phyloP scores from a whole-genome alignment of 1,284 basidiomycete genomes.

The Ceratobasidium sp. region DNA sequence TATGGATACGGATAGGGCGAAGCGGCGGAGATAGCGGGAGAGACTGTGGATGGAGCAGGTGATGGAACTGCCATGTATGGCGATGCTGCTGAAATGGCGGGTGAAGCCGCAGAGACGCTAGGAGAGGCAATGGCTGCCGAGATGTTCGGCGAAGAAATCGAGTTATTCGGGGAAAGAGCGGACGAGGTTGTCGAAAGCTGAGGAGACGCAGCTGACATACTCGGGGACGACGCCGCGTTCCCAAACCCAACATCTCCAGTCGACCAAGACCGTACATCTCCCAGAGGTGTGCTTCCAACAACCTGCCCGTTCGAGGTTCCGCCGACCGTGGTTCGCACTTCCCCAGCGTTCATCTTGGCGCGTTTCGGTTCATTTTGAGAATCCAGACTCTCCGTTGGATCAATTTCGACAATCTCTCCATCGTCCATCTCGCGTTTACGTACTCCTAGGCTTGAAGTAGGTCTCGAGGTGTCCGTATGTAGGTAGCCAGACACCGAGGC shows the following conservation, averaged over 20 bases:
- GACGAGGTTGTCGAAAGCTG: neutral
- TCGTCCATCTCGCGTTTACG: constrained; percentile 18
- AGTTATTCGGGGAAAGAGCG: constrained; percentile 9
- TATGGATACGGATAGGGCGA: constrained; percentile 11
- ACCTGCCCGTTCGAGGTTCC: neutral
- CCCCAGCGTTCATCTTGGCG: neutral
- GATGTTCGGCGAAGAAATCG: constrained; percentile 6
- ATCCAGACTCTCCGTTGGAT: neutral
- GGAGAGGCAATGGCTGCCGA: constrained; percentile 1
- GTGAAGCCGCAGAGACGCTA: constrained; percentile 13
- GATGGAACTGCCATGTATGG: neutral
- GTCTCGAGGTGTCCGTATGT: neutral
- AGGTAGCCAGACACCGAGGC: no score
- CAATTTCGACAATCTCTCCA: neutral
- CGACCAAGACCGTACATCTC: neutral
- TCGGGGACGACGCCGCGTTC: neutral
- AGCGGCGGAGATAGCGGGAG: constrained; percentile 19
- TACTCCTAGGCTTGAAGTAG: neutral
- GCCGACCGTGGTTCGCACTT: neutral
- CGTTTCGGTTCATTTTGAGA: neutral
- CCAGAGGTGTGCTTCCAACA: neutral
- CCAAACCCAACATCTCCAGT: neutral
- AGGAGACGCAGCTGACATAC: constrained; percentile 8
- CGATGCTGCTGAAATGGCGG: neutral
- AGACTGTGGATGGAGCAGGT: neutral